A percentile compares a stretch with the other conserved stretches of the same genome.
These are phyloP conservation scores for Coemansia sp. DNA, from an alignment of 192 early-diverging fungal species.

Conservation along the genomic window DNA sequence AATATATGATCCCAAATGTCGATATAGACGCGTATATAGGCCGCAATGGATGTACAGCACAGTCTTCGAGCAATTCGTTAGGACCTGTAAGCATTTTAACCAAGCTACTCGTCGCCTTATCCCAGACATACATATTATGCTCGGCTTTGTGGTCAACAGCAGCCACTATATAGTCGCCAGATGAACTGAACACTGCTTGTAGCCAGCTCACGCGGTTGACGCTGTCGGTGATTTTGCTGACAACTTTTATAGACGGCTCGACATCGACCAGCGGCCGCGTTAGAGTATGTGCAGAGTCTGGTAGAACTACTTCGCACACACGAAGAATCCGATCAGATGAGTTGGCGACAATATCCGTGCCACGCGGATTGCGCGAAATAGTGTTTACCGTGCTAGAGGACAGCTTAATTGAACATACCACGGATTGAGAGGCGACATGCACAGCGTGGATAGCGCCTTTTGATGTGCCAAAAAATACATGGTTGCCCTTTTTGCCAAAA, in stretches of 20 bases:
- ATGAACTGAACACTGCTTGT: conserved; percentile 81
- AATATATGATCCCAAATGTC: conserved; percentile 76
- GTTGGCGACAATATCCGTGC: conserved; percentile 74
- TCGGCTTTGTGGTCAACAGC: conserved; percentile 82
- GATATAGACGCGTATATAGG: conserved; percentile 85
- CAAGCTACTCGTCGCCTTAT: conserved; percentile 75
- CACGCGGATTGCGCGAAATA: conserved; percentile 43
- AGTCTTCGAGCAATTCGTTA: conserved; percentile 77
- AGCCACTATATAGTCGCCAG: conserved; percentile 85
- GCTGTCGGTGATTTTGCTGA: conserved; percentile 82
- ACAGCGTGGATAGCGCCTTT: conserved; percentile 49
- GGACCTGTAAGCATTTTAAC: conserved; percentile 92
- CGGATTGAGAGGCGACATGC: conserved; percentile 18
- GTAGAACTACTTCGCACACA: conserved; percentile 57
- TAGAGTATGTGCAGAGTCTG: conserved; percentile 15
- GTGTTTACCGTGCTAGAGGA: conserved; percentile 41
- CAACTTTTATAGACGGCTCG: conserved; percentile 34
- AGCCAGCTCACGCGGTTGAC: conserved; percentile 92
- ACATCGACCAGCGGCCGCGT: conserved; percentile 7
- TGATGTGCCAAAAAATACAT: conserved; percentile 37
- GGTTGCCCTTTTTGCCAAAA: conserved; percentile 55
- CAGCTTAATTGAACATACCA: conserved; percentile 38
- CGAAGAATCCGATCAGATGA: conserved; percentile 79
- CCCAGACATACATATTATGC: conserved; percentile 96
- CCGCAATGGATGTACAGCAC: conserved; percentile 78